phyloP scores from a whole-genome alignment of 2,329 filamentous ascomycete genomes.

The Cephalotrichum gorgonifer region DNA sequence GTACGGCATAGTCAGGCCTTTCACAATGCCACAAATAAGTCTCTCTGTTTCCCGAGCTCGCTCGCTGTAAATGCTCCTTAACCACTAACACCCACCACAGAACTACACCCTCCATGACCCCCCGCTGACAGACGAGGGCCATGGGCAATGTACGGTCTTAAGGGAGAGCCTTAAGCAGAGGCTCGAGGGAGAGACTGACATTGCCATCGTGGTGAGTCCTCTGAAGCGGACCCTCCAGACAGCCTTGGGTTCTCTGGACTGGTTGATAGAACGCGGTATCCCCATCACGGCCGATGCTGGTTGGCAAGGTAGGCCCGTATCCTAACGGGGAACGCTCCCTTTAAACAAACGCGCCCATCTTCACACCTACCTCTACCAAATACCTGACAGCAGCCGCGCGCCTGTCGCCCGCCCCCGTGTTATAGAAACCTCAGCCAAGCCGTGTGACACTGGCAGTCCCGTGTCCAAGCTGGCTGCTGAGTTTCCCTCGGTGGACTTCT shows the following conservation, averaged over 20 bases:
- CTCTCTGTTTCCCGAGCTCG: neutral
- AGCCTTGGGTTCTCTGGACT: conserved; percentile 44
- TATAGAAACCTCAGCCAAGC: conserved; percentile 41
- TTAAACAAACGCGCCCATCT: neutral
- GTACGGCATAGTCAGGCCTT: conserved; percentile 76
- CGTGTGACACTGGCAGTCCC: conserved; percentile 51
- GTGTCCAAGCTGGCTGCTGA: conserved; percentile 29
- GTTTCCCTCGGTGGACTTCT: conserved; percentile 49
- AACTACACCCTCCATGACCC: conserved; percentile 40
- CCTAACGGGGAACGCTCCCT: neutral
- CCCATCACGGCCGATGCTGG: conserved; percentile 46
- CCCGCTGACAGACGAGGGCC: conserved; percentile 35
- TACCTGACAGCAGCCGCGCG: neutral
- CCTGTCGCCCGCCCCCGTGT: neutral
- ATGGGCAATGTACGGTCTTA: conserved; percentile 35
- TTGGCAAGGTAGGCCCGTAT: conserved; percentile 47
- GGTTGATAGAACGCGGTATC: conserved; percentile 43
- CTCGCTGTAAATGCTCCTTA: neutral
- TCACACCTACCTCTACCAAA: neutral
- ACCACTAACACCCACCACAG: conserved; percentile 20
- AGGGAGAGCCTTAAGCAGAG: conserved; percentile 29
- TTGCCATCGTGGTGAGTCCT: conserved; percentile 50
- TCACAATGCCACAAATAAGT: conserved; percentile 45
- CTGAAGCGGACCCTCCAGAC: conserved; percentile 59
- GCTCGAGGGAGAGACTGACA: conserved; percentile 22